Evolutionary conservation across 2,329 filamentous ascomycete species (phyloP).

Genomic region (Hysterium pulicare): DNA sequence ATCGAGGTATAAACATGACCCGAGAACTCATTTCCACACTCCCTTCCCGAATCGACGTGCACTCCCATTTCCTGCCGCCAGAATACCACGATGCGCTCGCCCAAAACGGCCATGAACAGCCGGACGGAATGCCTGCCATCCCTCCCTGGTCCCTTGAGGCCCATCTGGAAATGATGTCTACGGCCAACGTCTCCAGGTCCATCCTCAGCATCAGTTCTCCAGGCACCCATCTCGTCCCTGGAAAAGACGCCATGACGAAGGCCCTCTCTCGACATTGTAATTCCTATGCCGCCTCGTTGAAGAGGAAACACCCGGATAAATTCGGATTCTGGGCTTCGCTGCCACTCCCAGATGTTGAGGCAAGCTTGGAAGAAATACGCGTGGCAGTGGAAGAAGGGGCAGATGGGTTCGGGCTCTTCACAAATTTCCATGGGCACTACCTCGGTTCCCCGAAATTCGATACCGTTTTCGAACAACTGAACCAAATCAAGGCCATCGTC

Average conservation of each 20-base stretch:
- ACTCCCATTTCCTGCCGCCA: constrained; percentile 47
- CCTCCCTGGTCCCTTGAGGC: constrained; percentile 45
- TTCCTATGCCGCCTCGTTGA: constrained; percentile 40
- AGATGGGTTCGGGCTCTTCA: constrained; percentile 52
- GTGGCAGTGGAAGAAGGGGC: constrained; percentile 42
- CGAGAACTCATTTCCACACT: constrained; percentile 8
- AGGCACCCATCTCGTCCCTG: constrained; percentile 47
- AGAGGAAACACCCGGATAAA: constrained; percentile 32
- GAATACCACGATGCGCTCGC: constrained; percentile 41
- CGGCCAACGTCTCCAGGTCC: constrained; percentile 48
- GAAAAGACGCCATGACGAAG: constrained; percentile 35
- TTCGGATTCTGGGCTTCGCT: constrained; percentile 56
- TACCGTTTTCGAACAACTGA: constrained; percentile 48
- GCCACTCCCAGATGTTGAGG: constrained; percentile 50
- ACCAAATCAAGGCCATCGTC: constrained; percentile 45
- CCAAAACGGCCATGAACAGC: constrained; percentile 41
- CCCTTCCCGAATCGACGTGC: constrained; percentile 44
- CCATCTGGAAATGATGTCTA: constrained; percentile 52
- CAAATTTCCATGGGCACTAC: constrained; percentile 54
- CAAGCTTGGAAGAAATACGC: constrained; percentile 48
- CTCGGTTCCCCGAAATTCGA: constrained; percentile 48
- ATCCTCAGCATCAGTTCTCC: constrained; percentile 56
- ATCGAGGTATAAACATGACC: too few relatives aligned
- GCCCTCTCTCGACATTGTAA: constrained; percentile 42
- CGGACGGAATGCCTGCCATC: constrained; percentile 51